Percentiles rank a stretch among this genome's conserved stretches.
These are phyloP conservation scores for Starmerella kuoi DNA, from an alignment of 805 yeast genomes.

Conservation along the genomic window DNA sequence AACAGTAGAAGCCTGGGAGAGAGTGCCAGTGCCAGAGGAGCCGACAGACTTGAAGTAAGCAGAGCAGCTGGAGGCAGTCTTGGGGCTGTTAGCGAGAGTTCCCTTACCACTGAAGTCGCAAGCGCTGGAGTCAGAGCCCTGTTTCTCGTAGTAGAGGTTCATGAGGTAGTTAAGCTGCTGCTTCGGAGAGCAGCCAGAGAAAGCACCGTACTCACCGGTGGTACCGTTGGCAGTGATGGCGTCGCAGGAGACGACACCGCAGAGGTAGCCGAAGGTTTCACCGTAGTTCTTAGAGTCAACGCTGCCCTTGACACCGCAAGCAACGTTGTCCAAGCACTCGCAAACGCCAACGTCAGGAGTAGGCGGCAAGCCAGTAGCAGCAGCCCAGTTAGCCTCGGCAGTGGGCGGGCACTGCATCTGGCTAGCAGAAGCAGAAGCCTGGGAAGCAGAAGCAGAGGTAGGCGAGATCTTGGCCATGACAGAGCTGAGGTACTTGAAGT, in stretches of 20 bases:
- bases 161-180: constrained; percentile 57
- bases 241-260: constrained; percentile 47
- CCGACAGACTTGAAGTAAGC: constrained; percentile 54
- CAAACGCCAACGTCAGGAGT: constrained; percentile 59
- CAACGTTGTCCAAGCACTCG: constrained; percentile 45
- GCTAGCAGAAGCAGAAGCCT: constrained; percentile 31
- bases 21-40: constrained; percentile 47
- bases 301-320: constrained; percentile 46
- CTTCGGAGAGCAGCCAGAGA: constrained; percentile 58
- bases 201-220: constrained; percentile 58
- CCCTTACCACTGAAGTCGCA: constrained; percentile 69
- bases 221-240: constrained; percentile 52
- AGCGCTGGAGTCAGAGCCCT: constrained; percentile 28
- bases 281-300: constrained; percentile 47
- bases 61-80: constrained; percentile 39
- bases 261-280: constrained; percentile 45
- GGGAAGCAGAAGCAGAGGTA: constrained; percentile 32
- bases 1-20: constrained; percentile 27
- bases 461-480: constrained; percentile 46
- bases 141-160: constrained; percentile 47
- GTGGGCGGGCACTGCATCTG: constrained; percentile 38
- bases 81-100: constrained; percentile 33
- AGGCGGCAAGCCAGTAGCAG: constrained; percentile 59
- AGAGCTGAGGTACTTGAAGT: constrained; percentile 45
- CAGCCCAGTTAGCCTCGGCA: constrained; percentile 46